Percentiles rank a stretch among this genome's conserved stretches.
phyloP scores from a whole-genome alignment of 179 eudicot species.

The Dionaea muscipula region DNA sequence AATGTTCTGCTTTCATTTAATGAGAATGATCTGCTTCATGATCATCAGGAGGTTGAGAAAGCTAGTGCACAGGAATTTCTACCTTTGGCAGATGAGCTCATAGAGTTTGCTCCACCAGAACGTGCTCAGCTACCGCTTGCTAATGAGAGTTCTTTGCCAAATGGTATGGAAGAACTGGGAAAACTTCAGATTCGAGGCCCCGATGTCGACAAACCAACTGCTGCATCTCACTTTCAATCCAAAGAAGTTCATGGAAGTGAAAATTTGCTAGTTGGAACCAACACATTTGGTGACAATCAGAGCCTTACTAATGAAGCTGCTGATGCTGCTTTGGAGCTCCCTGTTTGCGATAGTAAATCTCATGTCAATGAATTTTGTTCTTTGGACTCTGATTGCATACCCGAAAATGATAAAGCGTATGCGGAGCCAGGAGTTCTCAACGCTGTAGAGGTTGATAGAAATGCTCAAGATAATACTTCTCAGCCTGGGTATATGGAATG shows the following conservation, averaged over 20 bases:
- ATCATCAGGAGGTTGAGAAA: conserved; percentile 20
- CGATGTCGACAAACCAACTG: conserved; percentile 14
- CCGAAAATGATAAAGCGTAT: conserved; percentile 13
- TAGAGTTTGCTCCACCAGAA: conserved; percentile 15
- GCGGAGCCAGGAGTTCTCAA: conserved; percentile 10
- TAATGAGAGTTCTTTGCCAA: conserved; percentile 18
- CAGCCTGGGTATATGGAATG: conserved; percentile 15
- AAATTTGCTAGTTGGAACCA: conserved; percentile 13
- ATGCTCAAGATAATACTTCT: conserved; percentile 10
- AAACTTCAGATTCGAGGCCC: conserved; percentile 15
- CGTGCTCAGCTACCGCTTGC: conserved; percentile 14
- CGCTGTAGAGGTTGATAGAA: conserved; percentile 15
- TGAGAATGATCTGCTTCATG: conserved; percentile 18
- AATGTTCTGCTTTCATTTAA: conserved; percentile 13
- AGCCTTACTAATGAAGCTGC: not conserved
- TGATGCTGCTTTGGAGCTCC: conserved; percentile 12
- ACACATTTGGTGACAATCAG: not conserved
- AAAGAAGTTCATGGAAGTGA: conserved; percentile 12
- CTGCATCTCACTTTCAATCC: conserved; percentile 13
- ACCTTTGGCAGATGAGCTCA: conserved; percentile 16
- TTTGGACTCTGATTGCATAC: conserved; percentile 16
- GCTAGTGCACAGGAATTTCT: conserved; percentile 12
- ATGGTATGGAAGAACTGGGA: conserved; percentile 13
- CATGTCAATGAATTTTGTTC: conserved; percentile 13
- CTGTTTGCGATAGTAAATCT: conserved; percentile 18